Base-by-base conservation (phyloP, 2,329 filamentous ascomycete genomes). In the Penicillium brasilianum region DNA sequence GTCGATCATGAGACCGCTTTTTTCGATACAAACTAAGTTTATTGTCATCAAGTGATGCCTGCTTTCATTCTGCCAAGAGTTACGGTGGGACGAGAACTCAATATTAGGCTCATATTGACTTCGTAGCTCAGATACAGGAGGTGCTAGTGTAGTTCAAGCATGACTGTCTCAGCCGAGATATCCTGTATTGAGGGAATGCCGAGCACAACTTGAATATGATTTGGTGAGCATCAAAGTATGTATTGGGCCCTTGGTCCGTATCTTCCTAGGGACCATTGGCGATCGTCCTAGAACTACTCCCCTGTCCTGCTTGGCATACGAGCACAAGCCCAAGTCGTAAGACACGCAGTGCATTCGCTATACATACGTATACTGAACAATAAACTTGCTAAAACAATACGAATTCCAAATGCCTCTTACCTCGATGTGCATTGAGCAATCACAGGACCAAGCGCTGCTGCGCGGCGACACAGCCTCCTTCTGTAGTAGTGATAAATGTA, bases 261-360 rank as follows among this genome's bases (percentile, higher is more conserved):
- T 25, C 2, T 41, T 44, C 10, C 50, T 34, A 52, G 48, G 44
- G 39, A 59, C 10, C 43, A 62, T 20, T 20, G 51, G 20, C 30
- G 51, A 61, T 64, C n/a, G n/a, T n/a, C 44, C 10, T 14, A 34
- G 37, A 44, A 34, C 56, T 25, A 32, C 13, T 61, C 57, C 57
- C 62, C 59, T 62, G 59, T 58, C 48, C 46, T 57, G 37, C 62
- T 62, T 59, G 57, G 59, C 61, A 57, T 50, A 53, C 30, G 55
- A 44, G 4, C 56, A 39, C 14, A 52, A 18, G 39, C 48, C 59
- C 59, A 59, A 50, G 49, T 48, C 51, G 18, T 13, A 55, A 60
- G 39, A 51, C n/a, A 50, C 22, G 41, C 43, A 56, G 22, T 25
- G 22, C 30, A 43, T n/a, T 16, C 9, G 49, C 43, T 36, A 52